Conservation (phyloP, 192 early-diverging fungal genomes). For the Coemansia sp. region DNA sequence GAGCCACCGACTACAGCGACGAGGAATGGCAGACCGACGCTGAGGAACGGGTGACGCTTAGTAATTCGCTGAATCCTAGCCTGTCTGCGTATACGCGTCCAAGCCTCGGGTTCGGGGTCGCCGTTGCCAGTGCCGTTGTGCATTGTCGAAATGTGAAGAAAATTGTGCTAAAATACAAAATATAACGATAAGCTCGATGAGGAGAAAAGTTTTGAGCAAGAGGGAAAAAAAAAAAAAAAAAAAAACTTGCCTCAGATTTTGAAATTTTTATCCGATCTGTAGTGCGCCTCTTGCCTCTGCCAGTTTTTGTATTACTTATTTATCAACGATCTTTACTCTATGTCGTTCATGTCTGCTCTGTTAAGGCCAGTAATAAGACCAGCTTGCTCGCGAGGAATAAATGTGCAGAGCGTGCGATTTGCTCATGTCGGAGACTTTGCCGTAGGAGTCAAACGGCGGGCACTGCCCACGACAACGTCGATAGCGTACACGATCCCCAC, state of each 20-base stretch:
- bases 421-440: conserved; percentile 8
- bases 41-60: conserved; percentile 63
- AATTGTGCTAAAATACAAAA: conserved; percentile 1
- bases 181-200: background rate
- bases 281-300: background rate
- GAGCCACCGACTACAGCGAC: conserved; percentile 71
- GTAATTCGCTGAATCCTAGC: conserved; percentile 37
- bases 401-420: conserved; percentile 1
- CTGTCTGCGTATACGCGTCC: conserved; percentile 13
- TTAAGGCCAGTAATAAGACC: background rate
- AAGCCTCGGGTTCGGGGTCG: conserved; percentile 8
- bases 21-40: conserved; percentile 74
- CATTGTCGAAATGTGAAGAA: background rate
- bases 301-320: background rate
- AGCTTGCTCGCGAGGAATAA: conserved; percentile 1
- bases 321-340: background rate
- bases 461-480: conserved; percentile 50
- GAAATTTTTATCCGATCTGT: no score
- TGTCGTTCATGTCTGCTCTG: background rate
- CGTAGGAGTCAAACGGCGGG: conserved; percentile 33
- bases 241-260: background rate
- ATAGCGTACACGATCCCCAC: conserved; percentile 50
- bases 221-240: background rate
- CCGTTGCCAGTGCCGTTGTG: conserved; percentile 7
- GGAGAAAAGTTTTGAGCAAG: background rate